Evolutionary conservation across 2,329 filamentous ascomycete genomes (phyloP).

Genomic region (Colletotrichum sp.): DNA sequence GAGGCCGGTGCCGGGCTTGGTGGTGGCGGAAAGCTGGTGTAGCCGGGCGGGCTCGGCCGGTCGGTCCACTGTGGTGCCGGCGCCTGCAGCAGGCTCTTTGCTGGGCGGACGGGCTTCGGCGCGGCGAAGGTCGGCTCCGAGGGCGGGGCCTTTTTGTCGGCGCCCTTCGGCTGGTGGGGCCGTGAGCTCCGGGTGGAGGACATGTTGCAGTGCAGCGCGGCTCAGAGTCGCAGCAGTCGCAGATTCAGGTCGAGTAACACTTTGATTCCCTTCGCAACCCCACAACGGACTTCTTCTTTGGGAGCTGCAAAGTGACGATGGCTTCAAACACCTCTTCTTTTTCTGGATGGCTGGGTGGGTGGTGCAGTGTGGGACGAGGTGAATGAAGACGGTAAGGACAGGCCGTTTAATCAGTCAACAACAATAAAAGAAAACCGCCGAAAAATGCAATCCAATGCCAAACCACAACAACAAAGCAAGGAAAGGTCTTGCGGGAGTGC

Average conservation of each 20-base stretch:
- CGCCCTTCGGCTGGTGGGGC: background rate
- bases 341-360: background rate
- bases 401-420: background rate
- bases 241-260: background rate
- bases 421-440: background rate
- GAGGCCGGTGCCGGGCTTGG: slow-evolving; percentile 3
- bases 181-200: slow-evolving; percentile 9
- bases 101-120: slow-evolving; percentile 8
- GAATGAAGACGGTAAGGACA: slow-evolving; percentile 13
- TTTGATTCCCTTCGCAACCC: background rate
- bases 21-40: slow-evolving; percentile 17
- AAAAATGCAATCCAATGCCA: background rate
- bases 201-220: background rate
- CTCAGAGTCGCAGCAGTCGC: background rate
- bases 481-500: slow-evolving; percentile 15
- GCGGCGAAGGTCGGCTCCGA: slow-evolving; percentile 1
- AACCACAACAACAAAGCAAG: background rate
- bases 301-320: background rate
- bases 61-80: slow-evolving; percentile 2
- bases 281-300: background rate
- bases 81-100: background rate
- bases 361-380: background rate
- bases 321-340: background rate
- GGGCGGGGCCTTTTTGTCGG: background rate
- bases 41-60: background rate